Percentiles rank a stretch among this genome's conserved stretches.
Evolutionary conservation across 495 filamentous ascomycete species (phyloP).

Genomic region (Trichoderma erinaceum): DNA sequence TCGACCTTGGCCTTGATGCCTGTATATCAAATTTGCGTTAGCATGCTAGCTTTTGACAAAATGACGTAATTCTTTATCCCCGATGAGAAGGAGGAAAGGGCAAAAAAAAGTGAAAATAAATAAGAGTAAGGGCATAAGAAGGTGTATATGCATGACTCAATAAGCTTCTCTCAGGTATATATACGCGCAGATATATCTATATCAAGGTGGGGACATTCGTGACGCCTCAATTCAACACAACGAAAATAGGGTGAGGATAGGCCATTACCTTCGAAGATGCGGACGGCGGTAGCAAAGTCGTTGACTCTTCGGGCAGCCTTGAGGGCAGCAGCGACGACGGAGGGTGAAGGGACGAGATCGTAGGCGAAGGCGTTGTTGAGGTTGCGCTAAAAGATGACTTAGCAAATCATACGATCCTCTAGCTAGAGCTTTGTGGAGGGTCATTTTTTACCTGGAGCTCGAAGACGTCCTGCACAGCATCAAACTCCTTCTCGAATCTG

Average conservation of each 20-base stretch:
- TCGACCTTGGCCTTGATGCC: conserved; percentile 99
- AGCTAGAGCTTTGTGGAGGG: conserved; percentile 23
- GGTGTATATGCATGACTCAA: too few relatives aligned
- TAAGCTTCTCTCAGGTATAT: too few relatives aligned
- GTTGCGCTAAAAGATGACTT: conserved; percentile 63
- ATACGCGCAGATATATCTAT: too few relatives aligned
- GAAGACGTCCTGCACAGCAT: conserved; percentile 95
- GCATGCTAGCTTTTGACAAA: background rate
- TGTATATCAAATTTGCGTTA: conserved; percentile 28
- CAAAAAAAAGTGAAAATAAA: too few relatives aligned
- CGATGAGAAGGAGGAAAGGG: too few relatives aligned
- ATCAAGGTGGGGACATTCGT: conserved; percentile 4
- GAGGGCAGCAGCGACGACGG: conserved; percentile 86
- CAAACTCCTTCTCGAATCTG: conserved; percentile 99
- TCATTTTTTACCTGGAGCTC: conserved; percentile 79
- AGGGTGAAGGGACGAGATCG: conserved; percentile 93
- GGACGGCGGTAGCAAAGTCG: conserved; percentile 95
- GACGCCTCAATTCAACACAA: conserved; percentile 9
- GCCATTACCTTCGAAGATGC: conserved; percentile 88
- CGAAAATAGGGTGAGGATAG: background rate
- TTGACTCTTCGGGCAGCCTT: conserved; percentile 91
- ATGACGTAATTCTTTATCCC: background rate
- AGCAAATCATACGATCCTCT: conserved; percentile 12
- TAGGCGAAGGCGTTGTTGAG: conserved; percentile 99
- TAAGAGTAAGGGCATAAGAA: too few relatives aligned